Base-by-base conservation (phyloP, 176 grass and related monocot genomes). In the Tillandsia fasciculata region DNA sequence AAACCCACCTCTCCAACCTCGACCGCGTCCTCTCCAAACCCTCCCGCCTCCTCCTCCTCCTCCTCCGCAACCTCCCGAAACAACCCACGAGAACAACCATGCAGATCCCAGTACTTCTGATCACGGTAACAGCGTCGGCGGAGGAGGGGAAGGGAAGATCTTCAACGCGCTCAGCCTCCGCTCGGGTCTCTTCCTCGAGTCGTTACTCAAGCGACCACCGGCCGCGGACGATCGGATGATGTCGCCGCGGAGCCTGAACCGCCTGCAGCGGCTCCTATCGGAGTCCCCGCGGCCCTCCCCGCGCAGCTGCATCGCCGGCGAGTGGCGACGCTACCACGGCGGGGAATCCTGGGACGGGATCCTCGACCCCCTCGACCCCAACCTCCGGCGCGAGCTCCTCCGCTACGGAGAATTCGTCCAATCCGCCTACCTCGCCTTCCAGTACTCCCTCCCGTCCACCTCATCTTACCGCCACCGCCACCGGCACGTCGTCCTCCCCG, bases 311-410 rank as follows among this genome's bases (percentile, higher is more conserved):
- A 88, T 92, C 71, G 85, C 89, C 0, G 49, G 1, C 13, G 74
- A 67, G 48, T 92, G 89, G 89, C 76, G 79, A 9, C 23, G 74
- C 1, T 85, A 78, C 75, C 89, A 92, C 68, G 85, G 89, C 12
- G 82, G 70, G 8, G 79, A 75, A 29, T 71, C 68, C 11, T 92
- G 89, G 89, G 52, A 18, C 1, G 89, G 89, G 59, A 82, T 92
- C 28, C 70, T 88, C 10, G 85, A 92, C 49, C 89, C 89, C 6
- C 80, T 92, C 63, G 79, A 88, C 69, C 53, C 69, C 11, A 63
- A 92, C 77, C 84, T 92, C 12, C 89, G 89, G 52, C 89, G 89
- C 33, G 89, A 92, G 76, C 74, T 92, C 63, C 61, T 92, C 77
- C 82, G 85, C 12, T 88, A 85, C 22, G 89, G 89, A 10, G 89